Evolutionary conservation across 805 yeast species (phyloP), one percentile per base, ranked within the genome.

Genomic region (Wickerhamiella nectarea): DNA sequence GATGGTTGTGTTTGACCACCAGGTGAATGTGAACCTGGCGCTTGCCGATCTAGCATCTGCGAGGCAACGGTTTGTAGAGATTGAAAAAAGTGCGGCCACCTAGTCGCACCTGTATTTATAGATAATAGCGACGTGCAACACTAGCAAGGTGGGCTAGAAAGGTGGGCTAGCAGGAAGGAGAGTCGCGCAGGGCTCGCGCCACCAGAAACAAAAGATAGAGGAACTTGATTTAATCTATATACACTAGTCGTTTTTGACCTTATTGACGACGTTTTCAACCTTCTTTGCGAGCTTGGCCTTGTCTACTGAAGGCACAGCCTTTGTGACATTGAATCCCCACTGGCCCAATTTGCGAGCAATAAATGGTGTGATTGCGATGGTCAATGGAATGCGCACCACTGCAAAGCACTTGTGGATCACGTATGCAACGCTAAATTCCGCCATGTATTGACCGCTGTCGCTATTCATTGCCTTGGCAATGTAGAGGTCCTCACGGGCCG

Each of bases 341-440:
- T 70, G 63, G 46, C 81, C 73, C 49, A 89, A 69, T 38, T 65
- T 57, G 42, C 61, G 66, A 4, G 85, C 94, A 2, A 85, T 70
- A 1, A 75, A 57, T 5, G 98, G 98, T 0, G 96, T 86, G 10
- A 87, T 71, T 2, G 94, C 94, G 0, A 95, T 95, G 0, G 96
- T 80, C 24, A 85, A 60, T 11, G 98, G 98, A 4, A 91, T 65
- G 49, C 98, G 72, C 34, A 91, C 71, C 48, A 89, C 74, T 19
- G 89, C 72, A 49, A 91, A 69, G 4, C 87, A 74, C 64, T 91
- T 91, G 66, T 91, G 97, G 37, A 91, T 66, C 2, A 95, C 95
- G 59, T 91, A 91, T 0, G 97, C 97, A 42, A 91, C 72, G 10
- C 82, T 77, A 52, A 85, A 75, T 61, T 89, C 96, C 0, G 96